Percentiles rank a stretch among this genome's conserved stretches.
These are phyloP conservation scores for Aspergillus tamarii DNA, from an alignment of 2,329 filamentous ascomycete genomes.

Conservation along the genomic window DNA sequence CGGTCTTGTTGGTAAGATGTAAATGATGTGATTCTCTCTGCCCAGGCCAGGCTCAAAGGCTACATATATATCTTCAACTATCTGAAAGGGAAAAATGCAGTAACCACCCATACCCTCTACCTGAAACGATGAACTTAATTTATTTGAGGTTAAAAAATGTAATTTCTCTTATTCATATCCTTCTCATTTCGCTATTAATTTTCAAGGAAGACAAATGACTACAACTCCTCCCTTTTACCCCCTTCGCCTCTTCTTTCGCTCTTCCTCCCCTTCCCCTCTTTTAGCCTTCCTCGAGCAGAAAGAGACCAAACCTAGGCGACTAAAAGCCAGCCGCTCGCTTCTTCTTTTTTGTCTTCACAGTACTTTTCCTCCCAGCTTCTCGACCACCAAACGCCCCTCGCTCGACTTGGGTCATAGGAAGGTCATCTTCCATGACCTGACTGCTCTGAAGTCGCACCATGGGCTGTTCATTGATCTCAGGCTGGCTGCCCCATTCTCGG, in stretches of 20 bases:
- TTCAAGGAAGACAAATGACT: not conserved
- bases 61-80: not conserved
- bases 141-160: not conserved
- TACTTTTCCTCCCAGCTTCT: slow-evolving; percentile 32
- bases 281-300: not conserved
- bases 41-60: not conserved
- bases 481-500: slow-evolving; percentile 39
- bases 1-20: not conserved
- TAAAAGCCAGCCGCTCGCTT: slow-evolving; percentile 47
- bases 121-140: not conserved
- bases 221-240: not conserved
- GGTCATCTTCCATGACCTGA: slow-evolving; percentile 35
- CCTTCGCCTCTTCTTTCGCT: too few relatives aligned
- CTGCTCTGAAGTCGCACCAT: slow-evolving; percentile 35
- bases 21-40: not conserved
- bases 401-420: slow-evolving; percentile 47
- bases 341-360: slow-evolving; percentile 41
- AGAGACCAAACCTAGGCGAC: slow-evolving; percentile 59
- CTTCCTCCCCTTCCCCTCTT: not conserved
- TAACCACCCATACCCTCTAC: not conserved
- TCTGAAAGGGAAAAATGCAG: not conserved
- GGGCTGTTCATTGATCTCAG: slow-evolving; percentile 25
- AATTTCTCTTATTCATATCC: not conserved
- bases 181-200: not conserved
- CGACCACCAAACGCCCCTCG: slow-evolving; percentile 43